Base-by-base conservation (phyloP, 2,329 filamentous ascomycete species). In the Colletotrichum horii region DNA sequence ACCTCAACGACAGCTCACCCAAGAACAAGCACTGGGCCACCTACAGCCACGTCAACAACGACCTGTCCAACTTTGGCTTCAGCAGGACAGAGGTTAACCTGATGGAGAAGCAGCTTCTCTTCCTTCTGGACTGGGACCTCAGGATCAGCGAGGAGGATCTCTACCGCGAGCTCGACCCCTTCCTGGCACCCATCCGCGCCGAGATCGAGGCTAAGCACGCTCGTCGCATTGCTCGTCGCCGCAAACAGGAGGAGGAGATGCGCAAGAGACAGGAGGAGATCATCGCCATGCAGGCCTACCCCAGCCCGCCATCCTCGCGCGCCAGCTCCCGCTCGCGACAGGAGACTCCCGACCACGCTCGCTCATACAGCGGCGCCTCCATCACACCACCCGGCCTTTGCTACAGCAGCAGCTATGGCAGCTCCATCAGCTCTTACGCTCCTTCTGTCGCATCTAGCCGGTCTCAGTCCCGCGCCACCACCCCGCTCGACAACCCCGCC, bases 11-110 rank as follows among this genome's bases (percentile, higher is more conserved):
- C 89, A 98, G 96, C 77, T 98, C 96, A 15, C 97, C 97, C 78
- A 98, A 98, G 93, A 99, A 99, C 92, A 98, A 98, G 93, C 97
- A 99, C 90, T 99, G 97, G 97, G 96, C 97, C 78, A 94, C 93
- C 81, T 99, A 98, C 89, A 98, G 94, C 76, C 88, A 93, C 81
- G 93, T 98, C 80, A 94, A 89, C 84, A 92, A 93, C 14, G 87
- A 89, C 11, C 83, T 80, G 77, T 89, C 88, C 82, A 91, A 89
- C 82, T 99, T 98, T 82, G 95, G 96, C 80, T 98, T 99, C 89
- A 96, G 93, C 81, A 91, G 96, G 79, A 97, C 95, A 43, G 97
- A 99, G 87, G 97, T 99, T 81, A 99, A 99, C 88, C 90, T 98
- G 77, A 99, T 99, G 97, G 97, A 99, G 91, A 97, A 98, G 91